Conservation (phyloP, 2,329 filamentous ascomycete species). For the Chaetomium strumarium region DNA sequence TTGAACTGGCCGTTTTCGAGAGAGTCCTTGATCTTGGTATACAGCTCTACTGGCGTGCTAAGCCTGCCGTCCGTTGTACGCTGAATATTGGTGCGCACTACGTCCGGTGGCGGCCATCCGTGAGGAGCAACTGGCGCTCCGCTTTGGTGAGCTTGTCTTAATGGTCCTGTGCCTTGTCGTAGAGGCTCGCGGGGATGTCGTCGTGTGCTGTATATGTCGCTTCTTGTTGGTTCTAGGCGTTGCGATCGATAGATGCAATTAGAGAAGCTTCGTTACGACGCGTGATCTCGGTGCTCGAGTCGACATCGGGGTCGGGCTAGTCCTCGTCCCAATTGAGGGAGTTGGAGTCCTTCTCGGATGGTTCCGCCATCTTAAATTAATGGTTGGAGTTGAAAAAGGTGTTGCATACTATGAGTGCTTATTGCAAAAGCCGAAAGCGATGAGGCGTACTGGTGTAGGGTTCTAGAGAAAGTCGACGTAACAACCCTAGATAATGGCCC, state of each 20-base stretch:
- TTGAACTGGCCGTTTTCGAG: neutral
- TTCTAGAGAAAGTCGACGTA: no score
- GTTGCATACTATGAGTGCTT: no score
- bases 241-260: neutral
- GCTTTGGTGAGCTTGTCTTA: slow-evolving; percentile 1
- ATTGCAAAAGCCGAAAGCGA: no score
- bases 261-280: neutral
- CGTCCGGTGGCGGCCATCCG: slow-evolving; percentile 1
- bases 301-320: slow-evolving; percentile 2
- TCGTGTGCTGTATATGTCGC: neutral
- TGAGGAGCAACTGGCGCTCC: slow-evolving; percentile 2
- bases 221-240: neutral
- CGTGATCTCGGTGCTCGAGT: neutral
- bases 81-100: slow-evolving; percentile 6
- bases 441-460: no score
- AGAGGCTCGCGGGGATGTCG: neutral
- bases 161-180: slow-evolving; percentile 2
- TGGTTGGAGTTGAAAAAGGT: no score
- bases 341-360: neutral
- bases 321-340: neutral
- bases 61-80: neutral
- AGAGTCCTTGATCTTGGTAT: neutral
- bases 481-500: no score
- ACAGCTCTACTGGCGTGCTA: slow-evolving; percentile 1
- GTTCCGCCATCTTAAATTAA: neutral